Base-by-base conservation (phyloP, 1,284 basidiomycete species). In the Exsudoporus floridanus region DNA sequence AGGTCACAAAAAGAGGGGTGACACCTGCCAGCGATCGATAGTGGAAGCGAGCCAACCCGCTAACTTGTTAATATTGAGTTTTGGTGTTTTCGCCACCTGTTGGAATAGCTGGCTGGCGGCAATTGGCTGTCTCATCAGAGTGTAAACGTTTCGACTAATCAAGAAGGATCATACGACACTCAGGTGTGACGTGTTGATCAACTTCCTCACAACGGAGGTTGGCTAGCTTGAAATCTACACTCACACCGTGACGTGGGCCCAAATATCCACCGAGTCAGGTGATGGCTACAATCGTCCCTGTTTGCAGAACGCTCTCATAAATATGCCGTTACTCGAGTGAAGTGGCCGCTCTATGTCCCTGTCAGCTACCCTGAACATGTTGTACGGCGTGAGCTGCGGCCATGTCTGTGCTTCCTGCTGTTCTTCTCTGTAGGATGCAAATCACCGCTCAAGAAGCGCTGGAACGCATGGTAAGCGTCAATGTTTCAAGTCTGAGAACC, bases 231-330 rank as follows among this genome's bases (percentile, higher is more conserved):
- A n/a, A 14, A 36, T 12, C 14, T 23, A 25, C n/a, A 21, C 30
- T 31, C 14, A 52, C 37, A 19, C 46, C n/a, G n/a, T n/a, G n/a
- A n/a, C n/a, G n/a, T n/a, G 46, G 55, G 27, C 14, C 16, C 35
- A 43, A 43, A 54, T 56, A 21, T 35, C 55, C 57, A 37, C 45
- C 28, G 12, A 30, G 18, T 30, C 27, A 33, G 12, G 9, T 13
- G 9, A 8, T 18, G 34, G 28, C 42, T n/a, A 7, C 23, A 19
- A 13, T 57, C 46, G 60, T 57, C 43, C 60, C 57, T 58, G 56
- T 21, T 31, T 39, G 13, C 14, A 42, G 31, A 36, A 36, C 12
- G 18, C 38, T 27, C 9, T 19, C 14, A 25, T n/a, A 9, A 5
- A 12, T 5, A 9, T 48, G 37, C 34, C 18, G 9, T 43, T 7